Evolutionary conservation across 2,329 filamentous ascomycete species (phyloP).

Genomic region (Xylariales sp.): DNA sequence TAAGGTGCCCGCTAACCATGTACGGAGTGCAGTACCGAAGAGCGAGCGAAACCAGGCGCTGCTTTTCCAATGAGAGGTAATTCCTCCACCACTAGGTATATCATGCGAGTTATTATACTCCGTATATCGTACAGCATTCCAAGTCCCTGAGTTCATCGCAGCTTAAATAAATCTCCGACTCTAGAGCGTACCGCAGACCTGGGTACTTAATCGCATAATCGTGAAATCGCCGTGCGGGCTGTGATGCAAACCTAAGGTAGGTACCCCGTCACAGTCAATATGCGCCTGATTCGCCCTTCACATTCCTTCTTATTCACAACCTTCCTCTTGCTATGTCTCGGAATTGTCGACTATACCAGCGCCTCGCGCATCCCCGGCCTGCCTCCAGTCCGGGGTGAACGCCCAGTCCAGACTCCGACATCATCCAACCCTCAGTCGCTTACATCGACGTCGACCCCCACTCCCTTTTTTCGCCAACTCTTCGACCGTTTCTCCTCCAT

Average conservation of each 20-base stretch:
- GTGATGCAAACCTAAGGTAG: slow-evolving; percentile 16
- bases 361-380: slow-evolving; percentile 36
- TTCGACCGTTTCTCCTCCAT: slow-evolving; percentile 41
- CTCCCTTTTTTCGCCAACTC: slow-evolving; percentile 46
- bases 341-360: slow-evolving; percentile 8
- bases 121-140: no score
- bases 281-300: slow-evolving; percentile 24
- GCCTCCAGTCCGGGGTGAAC: slow-evolving; percentile 20
- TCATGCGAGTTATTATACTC: no score
- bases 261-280: slow-evolving; percentile 19
- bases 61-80: no score
- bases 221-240: slow-evolving; percentile 13
- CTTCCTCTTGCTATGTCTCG: slow-evolving; percentile 29
- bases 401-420: background rate
- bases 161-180: no score
- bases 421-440: slow-evolving; percentile 11
- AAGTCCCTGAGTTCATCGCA: no score
- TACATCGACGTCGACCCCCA: slow-evolving; percentile 24
- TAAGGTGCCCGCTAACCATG: no score
- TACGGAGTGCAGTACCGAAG: no score
- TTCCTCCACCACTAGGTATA: no score
- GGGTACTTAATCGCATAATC: no score
- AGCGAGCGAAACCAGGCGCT: no score
- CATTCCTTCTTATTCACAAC: slow-evolving; percentile 15
- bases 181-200: no score